phyloP scores from a whole-genome alignment of 352 stramenopile species.

The Pythium brachiatum region DNA sequence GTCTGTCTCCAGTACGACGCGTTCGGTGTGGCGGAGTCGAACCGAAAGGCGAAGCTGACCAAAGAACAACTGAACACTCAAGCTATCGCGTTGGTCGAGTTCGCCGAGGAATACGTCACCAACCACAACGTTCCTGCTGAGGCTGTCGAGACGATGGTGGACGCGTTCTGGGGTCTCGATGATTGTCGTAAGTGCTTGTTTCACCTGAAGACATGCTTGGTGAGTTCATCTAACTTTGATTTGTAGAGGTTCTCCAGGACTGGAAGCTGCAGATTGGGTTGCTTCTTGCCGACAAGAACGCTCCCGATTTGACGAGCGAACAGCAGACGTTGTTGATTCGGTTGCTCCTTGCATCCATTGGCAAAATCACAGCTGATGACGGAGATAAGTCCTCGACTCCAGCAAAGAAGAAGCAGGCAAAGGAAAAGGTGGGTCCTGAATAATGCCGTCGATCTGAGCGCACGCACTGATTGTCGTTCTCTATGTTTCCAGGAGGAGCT shows the following conservation, averaged over 20 bases:
- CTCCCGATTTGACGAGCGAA: slow-evolving; percentile 71
- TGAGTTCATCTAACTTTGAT: slow-evolving; percentile 16
- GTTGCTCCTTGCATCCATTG: slow-evolving; percentile 64
- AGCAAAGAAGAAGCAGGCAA: slow-evolving; percentile 49
- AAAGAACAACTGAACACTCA: slow-evolving; percentile 85
- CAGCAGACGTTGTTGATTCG: slow-evolving; percentile 80
- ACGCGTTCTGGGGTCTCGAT: slow-evolving; percentile 83
- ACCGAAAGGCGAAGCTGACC: slow-evolving; percentile 58
- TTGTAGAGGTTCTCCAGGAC: slow-evolving; percentile 76
- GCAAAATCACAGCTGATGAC: slow-evolving; percentile 47
- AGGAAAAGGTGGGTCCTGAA: slow-evolving; percentile 42
- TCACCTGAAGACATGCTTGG: slow-evolving; percentile 6
- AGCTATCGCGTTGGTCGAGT: slow-evolving; percentile 87
- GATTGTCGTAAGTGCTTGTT: slow-evolving; percentile 69
- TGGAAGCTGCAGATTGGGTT: slow-evolving; percentile 77
- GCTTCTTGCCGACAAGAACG: slow-evolving; percentile 76
- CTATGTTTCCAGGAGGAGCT: slow-evolving; percentile 61
- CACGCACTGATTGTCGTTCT: neutral
- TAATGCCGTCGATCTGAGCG: neutral
- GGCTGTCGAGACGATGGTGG: slow-evolving; percentile 73
- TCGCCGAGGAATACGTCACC: slow-evolving; percentile 82
- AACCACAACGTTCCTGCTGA: slow-evolving; percentile 57
- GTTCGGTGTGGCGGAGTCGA: slow-evolving; percentile 76
- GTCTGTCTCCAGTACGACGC: slow-evolving; percentile 87
- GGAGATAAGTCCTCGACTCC: slow-evolving; percentile 24